phyloP scores from a whole-genome alignment of 2,329 filamentous ascomycete genomes.

The Bertia moriformis region DNA sequence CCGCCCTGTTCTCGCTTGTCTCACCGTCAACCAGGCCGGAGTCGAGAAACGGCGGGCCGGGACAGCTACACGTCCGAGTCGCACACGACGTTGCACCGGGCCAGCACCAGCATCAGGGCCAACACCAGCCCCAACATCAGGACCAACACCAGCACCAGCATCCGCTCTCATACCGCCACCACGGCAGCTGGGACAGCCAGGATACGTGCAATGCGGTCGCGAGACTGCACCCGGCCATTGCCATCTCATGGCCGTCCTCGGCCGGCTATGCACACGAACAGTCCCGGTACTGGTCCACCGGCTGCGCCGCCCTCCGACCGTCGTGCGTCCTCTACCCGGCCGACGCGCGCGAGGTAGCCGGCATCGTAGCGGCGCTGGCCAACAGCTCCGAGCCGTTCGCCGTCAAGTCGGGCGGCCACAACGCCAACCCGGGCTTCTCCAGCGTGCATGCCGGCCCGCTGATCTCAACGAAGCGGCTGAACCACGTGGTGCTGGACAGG shows the following conservation, averaged over 20 bases:
- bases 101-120: too few species aligned
- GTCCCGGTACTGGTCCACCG: neutral
- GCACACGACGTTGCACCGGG: too few species aligned
- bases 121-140: too few species aligned
- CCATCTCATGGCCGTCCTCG: neutral
- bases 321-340: neutral
- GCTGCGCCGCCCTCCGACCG: neutral
- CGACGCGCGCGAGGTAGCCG: neutral
- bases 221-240: neutral
- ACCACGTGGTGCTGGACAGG: slow-evolving; percentile 9
- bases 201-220: neutral
- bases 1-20: too few species aligned
- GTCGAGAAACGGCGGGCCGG: too few species aligned
- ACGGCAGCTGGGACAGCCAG: too few species aligned
- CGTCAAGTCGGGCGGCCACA: slow-evolving; percentile 22
- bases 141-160: neutral
- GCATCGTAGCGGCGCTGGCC: neutral
- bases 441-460: slow-evolving; percentile 13
- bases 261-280: neutral
- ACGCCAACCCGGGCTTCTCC: slow-evolving; percentile 16
- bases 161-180: neutral
- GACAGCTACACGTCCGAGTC: too few species aligned
- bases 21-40: too few species aligned
- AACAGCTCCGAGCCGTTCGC: slow-evolving; percentile 12
- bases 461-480: slow-evolving; percentile 14